phyloP scores from a whole-genome alignment of 805 yeast species.

The Metschnikowia koreensis region DNA sequence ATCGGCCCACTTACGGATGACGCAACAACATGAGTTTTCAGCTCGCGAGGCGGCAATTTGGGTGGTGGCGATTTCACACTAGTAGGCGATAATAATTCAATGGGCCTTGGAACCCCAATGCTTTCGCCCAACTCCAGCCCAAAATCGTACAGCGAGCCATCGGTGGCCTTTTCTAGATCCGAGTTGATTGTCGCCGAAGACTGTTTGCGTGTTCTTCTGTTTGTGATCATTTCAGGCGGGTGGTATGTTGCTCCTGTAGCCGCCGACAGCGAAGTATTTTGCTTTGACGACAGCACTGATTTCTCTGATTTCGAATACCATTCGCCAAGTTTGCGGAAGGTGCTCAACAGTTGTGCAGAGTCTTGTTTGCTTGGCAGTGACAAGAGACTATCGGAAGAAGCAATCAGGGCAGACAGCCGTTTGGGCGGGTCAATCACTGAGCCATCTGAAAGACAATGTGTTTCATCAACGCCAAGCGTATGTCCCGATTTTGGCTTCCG shows the following conservation, averaged over 20 bases:
- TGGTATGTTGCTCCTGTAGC: conserved; percentile 22
- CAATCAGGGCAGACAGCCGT: conserved; percentile 2
- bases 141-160: conserved; percentile 15
- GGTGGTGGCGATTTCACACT: conserved; percentile 3
- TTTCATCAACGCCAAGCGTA: conserved; percentile 24
- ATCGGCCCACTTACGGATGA: not conserved
- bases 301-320: conserved; percentile 60
- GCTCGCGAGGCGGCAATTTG: conserved; percentile 6
- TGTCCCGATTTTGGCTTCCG: conserved; percentile 22
- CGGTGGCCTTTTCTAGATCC: conserved; percentile 11
- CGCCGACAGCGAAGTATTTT: not conserved
- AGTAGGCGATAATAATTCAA: conserved; percentile 7
- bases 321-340: conserved; percentile 50
- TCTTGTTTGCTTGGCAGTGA: conserved; percentile 1
- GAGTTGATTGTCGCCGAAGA: conserved; percentile 16
- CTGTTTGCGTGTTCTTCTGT: conserved; percentile 41
- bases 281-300: conserved; percentile 1
- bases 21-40: not conserved
- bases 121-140: conserved; percentile 12
- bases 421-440: conserved; percentile 19
- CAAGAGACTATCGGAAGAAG: not conserved
- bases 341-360: not conserved
- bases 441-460: conserved; percentile 29
- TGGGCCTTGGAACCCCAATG: conserved; percentile 5
- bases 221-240: conserved; percentile 70